A percentile compares a stretch with the other conserved stretches of the same genome.
Conservation (phyloP, 345 rosid genomes). For the Theobroma cacao region DNA sequence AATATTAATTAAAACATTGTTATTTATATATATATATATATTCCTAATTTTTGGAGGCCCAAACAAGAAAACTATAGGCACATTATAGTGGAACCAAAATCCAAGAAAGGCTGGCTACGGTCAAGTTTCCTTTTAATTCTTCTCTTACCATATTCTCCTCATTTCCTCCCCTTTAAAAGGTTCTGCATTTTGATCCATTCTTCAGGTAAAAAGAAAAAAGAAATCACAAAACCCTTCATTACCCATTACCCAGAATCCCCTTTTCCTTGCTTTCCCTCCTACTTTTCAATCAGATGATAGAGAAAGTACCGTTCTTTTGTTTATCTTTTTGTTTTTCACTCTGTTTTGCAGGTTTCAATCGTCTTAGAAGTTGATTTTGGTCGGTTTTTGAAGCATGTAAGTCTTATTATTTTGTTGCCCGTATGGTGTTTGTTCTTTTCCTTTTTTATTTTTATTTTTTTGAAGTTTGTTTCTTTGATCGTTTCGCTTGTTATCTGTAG, state of each 20-base stretch:
- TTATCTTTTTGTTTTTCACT: not conserved
- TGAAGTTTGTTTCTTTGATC: not conserved
- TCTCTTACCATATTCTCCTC: not conserved
- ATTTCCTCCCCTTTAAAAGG: not conserved
- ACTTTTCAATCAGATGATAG: not conserved
- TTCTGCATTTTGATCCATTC: not conserved
- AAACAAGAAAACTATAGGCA: not conserved
- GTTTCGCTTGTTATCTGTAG: not conserved
- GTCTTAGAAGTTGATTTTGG: not conserved
- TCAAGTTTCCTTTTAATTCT: not conserved
- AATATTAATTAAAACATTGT: not conserved
- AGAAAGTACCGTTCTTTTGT: not conserved
- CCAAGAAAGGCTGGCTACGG: too few relatives aligned
- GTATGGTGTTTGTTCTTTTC: not conserved
- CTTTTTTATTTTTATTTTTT: not conserved
- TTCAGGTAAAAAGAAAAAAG: not conserved
- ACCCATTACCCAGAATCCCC: not conserved
- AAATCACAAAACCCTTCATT: not conserved
- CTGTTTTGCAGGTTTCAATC: constrained; percentile 1
- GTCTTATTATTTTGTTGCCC: not conserved
- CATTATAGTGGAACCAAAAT: not conserved
- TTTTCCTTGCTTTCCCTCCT: not conserved
- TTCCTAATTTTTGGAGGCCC: not conserved
- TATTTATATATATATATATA: not conserved
- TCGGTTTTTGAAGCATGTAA: constrained; percentile 8